Base-by-base conservation (phyloP, 306 rosid genomes). In the Quercus mongolica region DNA sequence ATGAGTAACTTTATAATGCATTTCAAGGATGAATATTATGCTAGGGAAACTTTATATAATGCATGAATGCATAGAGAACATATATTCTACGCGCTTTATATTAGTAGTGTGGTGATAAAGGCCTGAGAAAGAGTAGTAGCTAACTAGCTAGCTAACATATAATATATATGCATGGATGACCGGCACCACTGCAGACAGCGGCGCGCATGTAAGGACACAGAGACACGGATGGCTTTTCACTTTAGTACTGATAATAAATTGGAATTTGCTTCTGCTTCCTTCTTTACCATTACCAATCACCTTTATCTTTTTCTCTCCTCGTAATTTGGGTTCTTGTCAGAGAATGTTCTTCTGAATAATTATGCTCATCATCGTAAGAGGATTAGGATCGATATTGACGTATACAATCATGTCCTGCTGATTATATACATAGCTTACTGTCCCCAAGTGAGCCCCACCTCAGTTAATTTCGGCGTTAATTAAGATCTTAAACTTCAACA, bases 341-440 rank as follows among this genome's bases (percentile, higher is more conserved):
- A 76, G 85, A 88, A 88, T 82, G 90, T 90, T 86, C 89, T 77
- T 83, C 52, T 31, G 75, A 59, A 71, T 80, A 75, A 79, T 84
- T 81, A 58, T 74, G 77, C 89, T 62, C 84, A 74, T 80, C 85
- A 86, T 33, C 46, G 3, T 8, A 41, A 41, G 46, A 41, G 46
- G 11, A 41, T 41, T 41, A 7, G 46, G 46, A 26, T 70, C 71
- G 55, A 44, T 59, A 88, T 85, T 77, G 33, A 80, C 71, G 4
- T 2, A 3, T 63, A 85, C 80, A 77, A 78, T 79, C 71, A 71
- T 71, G 65, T 59, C 74, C 63, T 57, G 21, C 12, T 71, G 75
- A 71, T 84, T 49, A 75, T 61, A 69, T 74, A 72, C 86, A 76
- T 63, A 54, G 61, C 79, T 78, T 59, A 28, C 52, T 25, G 69